Percentiles rank a stretch among this genome's conserved stretches.
phyloP scores from a whole-genome alignment of 345 rosid genomes.

The Euclidium syriacum region DNA sequence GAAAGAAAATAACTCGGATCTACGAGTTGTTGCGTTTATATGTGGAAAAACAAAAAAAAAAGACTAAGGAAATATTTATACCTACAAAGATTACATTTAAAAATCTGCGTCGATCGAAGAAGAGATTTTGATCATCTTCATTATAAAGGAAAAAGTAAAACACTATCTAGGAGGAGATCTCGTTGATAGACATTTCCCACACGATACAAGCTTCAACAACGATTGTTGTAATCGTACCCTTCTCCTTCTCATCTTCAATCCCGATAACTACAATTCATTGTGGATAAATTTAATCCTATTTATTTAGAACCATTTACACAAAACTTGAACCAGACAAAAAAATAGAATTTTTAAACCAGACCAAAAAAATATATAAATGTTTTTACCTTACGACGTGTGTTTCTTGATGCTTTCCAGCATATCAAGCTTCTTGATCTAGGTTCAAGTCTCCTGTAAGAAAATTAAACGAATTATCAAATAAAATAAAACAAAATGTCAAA shows the following conservation, averaged over 20 bases:
- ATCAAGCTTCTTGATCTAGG: slow-evolving; percentile 80
- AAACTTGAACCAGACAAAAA: no score
- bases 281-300: no score
- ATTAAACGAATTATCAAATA: background rate
- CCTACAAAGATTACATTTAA: background rate
- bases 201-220: slow-evolving; percentile 63
- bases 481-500: background rate
- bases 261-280: slow-evolving; percentile 44
- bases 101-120: background rate
- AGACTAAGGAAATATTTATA: background rate
- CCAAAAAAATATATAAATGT: background rate
- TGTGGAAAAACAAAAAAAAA: background rate
- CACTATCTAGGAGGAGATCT: slow-evolving; percentile 56
- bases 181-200: slow-evolving; percentile 63
- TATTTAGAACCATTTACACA: no score
- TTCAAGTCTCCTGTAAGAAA: slow-evolving; percentile 75
- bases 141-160: background rate
- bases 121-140: background rate
- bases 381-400: slow-evolving; percentile 67
- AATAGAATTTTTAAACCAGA: background rate
- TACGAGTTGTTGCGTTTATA: no score
- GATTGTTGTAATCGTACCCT: slow-evolving; percentile 38
- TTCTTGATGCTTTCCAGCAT: slow-evolving; percentile 79
- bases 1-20: no score
- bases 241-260: slow-evolving; percentile 55